Evolutionary conservation across 140 eudicot genomes (phyloP), one percentile per base, ranked within the genome.

Genomic region (Stevia rebaudiana): DNA sequence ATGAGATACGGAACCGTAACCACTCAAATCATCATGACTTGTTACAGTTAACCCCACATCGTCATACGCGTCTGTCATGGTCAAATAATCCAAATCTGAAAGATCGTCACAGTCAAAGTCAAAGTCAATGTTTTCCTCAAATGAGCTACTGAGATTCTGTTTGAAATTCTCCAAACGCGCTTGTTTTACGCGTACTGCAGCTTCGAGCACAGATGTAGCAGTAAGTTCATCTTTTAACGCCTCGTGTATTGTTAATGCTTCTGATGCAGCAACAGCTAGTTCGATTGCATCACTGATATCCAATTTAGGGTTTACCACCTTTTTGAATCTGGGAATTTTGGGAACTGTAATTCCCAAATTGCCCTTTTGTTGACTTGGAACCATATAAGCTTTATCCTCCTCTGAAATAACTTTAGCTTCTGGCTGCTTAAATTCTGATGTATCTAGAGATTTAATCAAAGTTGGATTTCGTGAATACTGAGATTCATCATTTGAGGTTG

Each of bases 181-280:
- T 69, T 86, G 86, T 76, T 86, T 84, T 68, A 90, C 70, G 71
- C 76, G 79, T 61, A 90, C 72, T 53, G 97, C 83, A 73, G 83
- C 89, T 79, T 90, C 97, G 73, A 90, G 90, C 39, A 74, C 78
- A 35, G 80, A 65, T 78, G 88, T 70, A 75, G 83, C 76, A 11
- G 73, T 33, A 0, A 69, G 63, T 31, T 63, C 84, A 56, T 73
- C 54, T 53, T 78, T 69, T 17, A 80, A 59, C n/a, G 84, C 31
- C 54, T 90, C 81, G 58, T 86, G 83, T 74, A 90, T 86, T 56
- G 76, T 73, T 65, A 82, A 58, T 42, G 94, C 95, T 71, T 86
- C 97, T 25, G 97, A 90, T 68, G 97, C 97, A 58, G 86, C 84
- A 73, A 86, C 67, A 28, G 90, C 82, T 62, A 90, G 88, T 73